Evolutionary conservation across 768 basidiomycete genomes (phyloP), one percentile per base, ranked within the genome.

Genomic region (Austroboletus eburneus): DNA sequence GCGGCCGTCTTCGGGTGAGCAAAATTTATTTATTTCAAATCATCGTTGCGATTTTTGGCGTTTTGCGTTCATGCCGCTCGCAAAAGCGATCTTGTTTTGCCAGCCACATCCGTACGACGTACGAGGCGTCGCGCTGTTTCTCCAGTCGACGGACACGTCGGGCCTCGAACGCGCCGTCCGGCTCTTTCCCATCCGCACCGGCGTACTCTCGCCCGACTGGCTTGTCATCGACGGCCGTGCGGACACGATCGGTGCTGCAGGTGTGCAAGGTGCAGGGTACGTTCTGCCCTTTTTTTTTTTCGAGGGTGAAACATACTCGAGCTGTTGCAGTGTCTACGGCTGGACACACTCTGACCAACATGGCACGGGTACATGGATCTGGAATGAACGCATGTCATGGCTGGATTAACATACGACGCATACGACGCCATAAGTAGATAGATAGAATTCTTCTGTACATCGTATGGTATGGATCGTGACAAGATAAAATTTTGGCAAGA

Each of bases 181-280:
- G 37, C 66, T 92, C n/a, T 87, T 94, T 58, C 91, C 92, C 4
- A 77, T 89, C 21, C 79, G 92, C 17, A 95, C 91, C 2, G 90
- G 90, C 4, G 72, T 91, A 3, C 64, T 80, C 9, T 73, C 78
- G 1, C 87, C 90, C 2, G 87, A 90, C 56, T 94, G 91, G 88
- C 55, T 90, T 6, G 72, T 90, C 16, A 69, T 83, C 4, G 75
- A 78, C 9, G 65, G 65, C 13, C 60, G 64, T 12, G 72, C 80
- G 17, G 85, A 85, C 52, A 57, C 48, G 36, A 63, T 75, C 16
- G 89, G 87, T 5, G 81, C 87, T 10, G 87, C 77, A n/a, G 91
- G 85, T 1, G 68, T 91, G 17, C 63, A 76, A 12, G 90, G 79
- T 14, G 84, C 89, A 48, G 91, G 91, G 87, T 89, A 65, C 61